Evolutionary conservation across 2,329 filamentous ascomycete genomes (phyloP).

Genomic region (Phialemoniopsis sp.): DNA sequence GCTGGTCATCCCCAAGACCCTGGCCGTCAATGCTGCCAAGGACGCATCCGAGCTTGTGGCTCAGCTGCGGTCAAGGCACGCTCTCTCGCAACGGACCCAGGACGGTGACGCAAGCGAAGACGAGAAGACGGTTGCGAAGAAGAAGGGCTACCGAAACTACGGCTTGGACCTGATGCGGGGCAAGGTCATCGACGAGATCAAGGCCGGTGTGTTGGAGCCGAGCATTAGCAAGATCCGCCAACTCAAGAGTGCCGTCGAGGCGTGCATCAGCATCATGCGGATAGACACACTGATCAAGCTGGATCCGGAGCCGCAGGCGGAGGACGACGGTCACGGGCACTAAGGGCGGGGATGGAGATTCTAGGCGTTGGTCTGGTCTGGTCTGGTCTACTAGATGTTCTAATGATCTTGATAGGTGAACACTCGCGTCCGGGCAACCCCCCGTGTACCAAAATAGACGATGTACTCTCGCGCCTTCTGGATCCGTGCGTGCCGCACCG

Average conservation of each 20-base stretch:
- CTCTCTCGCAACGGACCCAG: conserved; percentile 85
- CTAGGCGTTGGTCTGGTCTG: too few relatives aligned
- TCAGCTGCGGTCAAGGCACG: conserved; percentile 90
- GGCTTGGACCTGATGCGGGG: conserved; percentile 86
- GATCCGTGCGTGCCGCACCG: too few relatives aligned
- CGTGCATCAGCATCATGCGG: conserved; percentile 97
- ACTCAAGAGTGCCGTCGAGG: conserved; percentile 97
- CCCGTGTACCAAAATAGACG: too few relatives aligned
- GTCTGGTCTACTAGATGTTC: too few relatives aligned
- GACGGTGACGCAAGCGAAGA: conserved; percentile 80
- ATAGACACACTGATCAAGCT: conserved; percentile 98
- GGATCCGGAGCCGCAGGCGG: conserved; percentile 77
- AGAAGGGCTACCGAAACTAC: conserved; percentile 99
- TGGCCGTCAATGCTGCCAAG: conserved; percentile 95
- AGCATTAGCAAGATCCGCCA: conserved; percentile 98
- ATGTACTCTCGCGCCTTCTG: too few relatives aligned
- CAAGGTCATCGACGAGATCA: conserved; percentile 88
- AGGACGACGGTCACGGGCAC: conserved; percentile 85
- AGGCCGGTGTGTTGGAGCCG: conserved; percentile 92
- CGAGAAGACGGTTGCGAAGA: conserved; percentile 84
- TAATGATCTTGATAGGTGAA: too few relatives aligned
- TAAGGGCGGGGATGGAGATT: conserved; percentile 34
- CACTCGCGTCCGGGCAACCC: too few relatives aligned
- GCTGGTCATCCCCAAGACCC: conserved; percentile 90
- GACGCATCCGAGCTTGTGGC: conserved; percentile 93